Conservation (phyloP, 176 grass and related monocot genomes). For the Saccharum officinarum region DNA sequence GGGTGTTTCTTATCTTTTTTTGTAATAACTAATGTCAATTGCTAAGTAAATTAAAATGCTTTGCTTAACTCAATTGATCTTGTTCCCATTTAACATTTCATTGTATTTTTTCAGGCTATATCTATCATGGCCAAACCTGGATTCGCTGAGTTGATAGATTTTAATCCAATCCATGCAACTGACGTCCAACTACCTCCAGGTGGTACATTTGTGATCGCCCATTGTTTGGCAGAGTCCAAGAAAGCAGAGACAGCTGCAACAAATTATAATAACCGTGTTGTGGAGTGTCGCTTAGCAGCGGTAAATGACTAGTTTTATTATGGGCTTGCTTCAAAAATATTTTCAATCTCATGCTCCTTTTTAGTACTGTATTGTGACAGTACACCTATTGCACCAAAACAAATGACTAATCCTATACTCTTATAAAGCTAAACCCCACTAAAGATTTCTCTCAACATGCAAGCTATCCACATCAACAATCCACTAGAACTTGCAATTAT, state of each 20-base stretch:
- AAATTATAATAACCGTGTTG: conserved; percentile 96
- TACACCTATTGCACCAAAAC: too few species aligned
- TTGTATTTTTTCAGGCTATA: conserved; percentile 68
- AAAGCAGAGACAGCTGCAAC: conserved; percentile 96
- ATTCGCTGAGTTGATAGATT: conserved; percentile 98
- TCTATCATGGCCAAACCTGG: conserved; percentile 95
- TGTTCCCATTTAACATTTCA: conserved; percentile 16
- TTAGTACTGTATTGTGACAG: background rate
- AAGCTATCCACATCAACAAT: too few species aligned
- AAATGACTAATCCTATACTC: too few species aligned
- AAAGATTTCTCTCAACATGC: too few species aligned
- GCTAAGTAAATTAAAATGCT: background rate
- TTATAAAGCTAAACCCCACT: too few species aligned
- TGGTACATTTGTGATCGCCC: conserved; percentile 91
- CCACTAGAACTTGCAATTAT: too few species aligned
- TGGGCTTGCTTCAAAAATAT: background rate
- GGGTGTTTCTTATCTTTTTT: background rate
- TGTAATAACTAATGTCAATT: background rate
- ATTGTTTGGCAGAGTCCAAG: conserved; percentile 94
- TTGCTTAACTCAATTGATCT: conserved; percentile 6
- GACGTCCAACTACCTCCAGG: conserved; percentile 85
- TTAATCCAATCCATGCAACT: conserved; percentile 89
- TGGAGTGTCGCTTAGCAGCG: conserved; percentile 79
- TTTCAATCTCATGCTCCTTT: background rate
- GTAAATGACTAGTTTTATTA: conserved; percentile 46